Base-by-base conservation (phyloP, 352 stramenopile genomes). In the Pythium pyrilobum region DNA sequence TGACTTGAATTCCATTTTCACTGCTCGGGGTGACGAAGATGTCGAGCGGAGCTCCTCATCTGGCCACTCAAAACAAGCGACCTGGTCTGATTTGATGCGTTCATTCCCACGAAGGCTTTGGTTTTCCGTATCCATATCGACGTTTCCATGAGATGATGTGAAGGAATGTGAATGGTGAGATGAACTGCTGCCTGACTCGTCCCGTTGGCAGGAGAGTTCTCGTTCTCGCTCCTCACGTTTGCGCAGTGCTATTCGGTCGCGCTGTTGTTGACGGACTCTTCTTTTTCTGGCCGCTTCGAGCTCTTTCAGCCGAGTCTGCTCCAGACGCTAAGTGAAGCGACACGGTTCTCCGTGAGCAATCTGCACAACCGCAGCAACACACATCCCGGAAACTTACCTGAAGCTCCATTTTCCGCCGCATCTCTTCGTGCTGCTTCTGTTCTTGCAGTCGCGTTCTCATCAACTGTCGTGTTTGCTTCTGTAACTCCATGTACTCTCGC, bases 401-500 rank as follows among this genome's bases (percentile, higher is more conserved):
- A 48, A 86, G 63, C n/a, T 81, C 60, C 6, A 71, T 48, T 15
- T 64, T 62, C 27, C 71, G 67, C 38, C 71, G 69, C 32, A 71
- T 68, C 38, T 62, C 59, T 32, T 74, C 66, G 8, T 57, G 52
- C 18, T 29, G 58, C 13, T 49, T 45, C 31, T 69, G 56, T 29
- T 85, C 52, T 29, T 71, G 72, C 34, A 62, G 32, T 37, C 78
- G 75, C 21, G 54, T 61, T 34, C 55, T 66, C 27, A 57, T 49
- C 6, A 80, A 45, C 33, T 57, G 49, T 16, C 80, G 73, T 49
- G 56, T 74, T 10, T 75, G 66, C 49, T 82, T 79, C 40, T 91
- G 77, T 6, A 84, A 20, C n/a, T 72, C 42, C 64, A 91, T 89
- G 28, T 77, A 87, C 44, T 88, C 81, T 12, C 81, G 61, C 18